These are phyloP conservation scores for Pythium folliculosum DNA, from an alignment of 352 stramenopile genomes.

Conservation along the genomic window DNA sequence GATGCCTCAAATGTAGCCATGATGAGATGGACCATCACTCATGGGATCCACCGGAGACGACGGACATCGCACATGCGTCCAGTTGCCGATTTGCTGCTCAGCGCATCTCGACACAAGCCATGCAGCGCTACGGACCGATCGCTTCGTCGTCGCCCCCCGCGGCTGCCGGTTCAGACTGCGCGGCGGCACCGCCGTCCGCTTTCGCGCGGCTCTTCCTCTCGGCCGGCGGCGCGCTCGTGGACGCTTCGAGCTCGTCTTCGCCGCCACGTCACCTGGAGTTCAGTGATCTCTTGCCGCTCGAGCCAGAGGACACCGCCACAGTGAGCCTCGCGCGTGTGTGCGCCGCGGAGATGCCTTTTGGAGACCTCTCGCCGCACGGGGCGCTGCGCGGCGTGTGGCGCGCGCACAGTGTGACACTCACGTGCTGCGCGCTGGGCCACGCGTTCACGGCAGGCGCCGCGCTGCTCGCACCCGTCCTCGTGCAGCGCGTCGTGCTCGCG, in stretches of 20 bases:
- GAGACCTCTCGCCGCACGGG: slow-evolving; percentile 11
- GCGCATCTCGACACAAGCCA: too few species aligned
- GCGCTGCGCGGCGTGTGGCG: slow-evolving; percentile 29
- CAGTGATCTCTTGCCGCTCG: slow-evolving; percentile 47
- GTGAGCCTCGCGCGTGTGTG: neutral
- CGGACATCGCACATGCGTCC: too few species aligned
- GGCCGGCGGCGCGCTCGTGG: neutral
- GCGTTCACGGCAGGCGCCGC: slow-evolving; percentile 34
- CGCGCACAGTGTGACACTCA: slow-evolving; percentile 30
- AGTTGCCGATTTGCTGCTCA: too few species aligned
- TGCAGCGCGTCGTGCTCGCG: slow-evolving; percentile 43
- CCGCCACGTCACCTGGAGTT: slow-evolving; percentile 38
- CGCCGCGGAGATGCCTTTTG: neutral
- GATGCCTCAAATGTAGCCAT: neutral
- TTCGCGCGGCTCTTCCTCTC: slow-evolving; percentile 2
- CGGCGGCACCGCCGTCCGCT: neutral
- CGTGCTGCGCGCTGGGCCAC: slow-evolving; percentile 27
- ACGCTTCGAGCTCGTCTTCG: neutral
- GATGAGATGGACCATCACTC: slow-evolving; percentile 2
- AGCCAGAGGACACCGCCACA: slow-evolving; percentile 28
- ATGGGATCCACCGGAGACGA: neutral
- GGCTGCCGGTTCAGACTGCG: neutral
- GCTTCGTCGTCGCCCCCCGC: neutral
- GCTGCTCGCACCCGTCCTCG: slow-evolving; percentile 42
- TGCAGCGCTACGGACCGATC: neutral